Base-by-base conservation (phyloP, 2,329 filamentous ascomycete genomes). In the Phaeosphaeria sp. region DNA sequence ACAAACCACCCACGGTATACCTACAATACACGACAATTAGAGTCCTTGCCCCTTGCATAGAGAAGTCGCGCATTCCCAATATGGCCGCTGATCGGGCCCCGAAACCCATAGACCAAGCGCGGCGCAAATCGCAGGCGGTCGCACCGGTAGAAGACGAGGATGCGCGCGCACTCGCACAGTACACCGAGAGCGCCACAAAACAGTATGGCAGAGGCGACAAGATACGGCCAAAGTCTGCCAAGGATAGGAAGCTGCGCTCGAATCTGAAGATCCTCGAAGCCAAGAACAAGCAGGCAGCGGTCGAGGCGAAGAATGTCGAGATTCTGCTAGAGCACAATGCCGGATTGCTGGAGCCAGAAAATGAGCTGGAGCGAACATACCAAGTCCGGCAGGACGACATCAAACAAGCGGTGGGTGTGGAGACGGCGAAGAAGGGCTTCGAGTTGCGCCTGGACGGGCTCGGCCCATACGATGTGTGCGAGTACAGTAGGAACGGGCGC, bases 281-380 rank as follows among this genome's bases (percentile, higher is more conserved):
- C 58, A 95, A 95, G 77, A 94, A 93, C 79, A 87, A 93, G 71
- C 86, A 90, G 68, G 94, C 94, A 1, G 82, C 91, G 0, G 78
- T 96, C 36, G 89, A 91, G 76, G 93, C 95, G 17, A 96, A 97
- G 79, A 94, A 97, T 82, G 92, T 94, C 21, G 95, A 99, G 79
- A 95, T 99, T 56, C 81, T 99, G 68, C 86, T 96, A 53, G 94
- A 98, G 78, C 92, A 97, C 75, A 87, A 89, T 6, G 82, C 86
- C 11, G 95, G 95, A 6, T 96, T 96, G 69, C 82, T 99, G 55
- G 92, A 98, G 77, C 85, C 94, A 1, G 95, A 99, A 76, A 86
- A 85, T 24, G 93, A 93, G 74, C 83, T 99, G 60, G 95, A 99
- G 77, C 84, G 89, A 74, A 99, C 95, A 20, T 98, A 96, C 81